Percentiles rank a stretch among this genome's conserved stretches.
phyloP scores from a whole-genome alignment of 495 filamentous ascomycete genomes.

The Penicillium ucsense region DNA sequence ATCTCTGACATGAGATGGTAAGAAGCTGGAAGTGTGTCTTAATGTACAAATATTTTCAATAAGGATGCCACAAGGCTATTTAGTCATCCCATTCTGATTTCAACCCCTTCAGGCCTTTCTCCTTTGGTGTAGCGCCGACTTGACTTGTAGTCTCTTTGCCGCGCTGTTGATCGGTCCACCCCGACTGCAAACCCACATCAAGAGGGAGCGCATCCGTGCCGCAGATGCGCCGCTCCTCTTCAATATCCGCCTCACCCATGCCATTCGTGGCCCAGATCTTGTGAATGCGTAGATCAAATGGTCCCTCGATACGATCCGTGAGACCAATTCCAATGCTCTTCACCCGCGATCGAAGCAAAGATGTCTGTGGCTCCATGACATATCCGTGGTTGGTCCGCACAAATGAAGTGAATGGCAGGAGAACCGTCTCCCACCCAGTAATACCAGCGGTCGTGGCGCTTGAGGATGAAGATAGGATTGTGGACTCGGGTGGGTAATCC shows the following conservation, averaged over 20 bases:
- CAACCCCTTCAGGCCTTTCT: conserved; percentile 30
- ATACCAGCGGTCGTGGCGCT: conserved; percentile 35
- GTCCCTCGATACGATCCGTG: conserved; percentile 79
- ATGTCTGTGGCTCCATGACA: conserved; percentile 83
- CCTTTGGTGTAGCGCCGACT: conserved; percentile 8
- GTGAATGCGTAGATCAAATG: conserved; percentile 75
- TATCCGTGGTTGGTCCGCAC: conserved; percentile 87
- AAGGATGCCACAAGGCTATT: neutral
- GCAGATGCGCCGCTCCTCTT: conserved; percentile 34
- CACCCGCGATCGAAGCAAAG: conserved; percentile 75
- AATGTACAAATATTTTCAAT: conserved; percentile 3
- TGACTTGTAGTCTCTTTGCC: neutral
- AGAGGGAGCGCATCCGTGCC: conserved; percentile 32
- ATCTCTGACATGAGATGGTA: no score
- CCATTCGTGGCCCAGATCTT: conserved; percentile 66
- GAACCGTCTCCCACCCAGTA: conserved; percentile 85
- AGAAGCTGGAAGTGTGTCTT: neutral
- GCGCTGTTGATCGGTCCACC: conserved; percentile 13
- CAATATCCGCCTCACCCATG: conserved; percentile 30
- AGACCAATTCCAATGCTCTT: conserved; percentile 77
- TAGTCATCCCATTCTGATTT: conserved; percentile 30
- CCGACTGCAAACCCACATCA: conserved; percentile 30
- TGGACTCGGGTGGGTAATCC: conserved; percentile 31
- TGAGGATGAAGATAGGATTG: conserved; percentile 26
- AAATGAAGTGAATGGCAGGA: conserved; percentile 84